Conservation (phyloP, 179 eudicot genomes). For the Drosera spatulata region DNA sequence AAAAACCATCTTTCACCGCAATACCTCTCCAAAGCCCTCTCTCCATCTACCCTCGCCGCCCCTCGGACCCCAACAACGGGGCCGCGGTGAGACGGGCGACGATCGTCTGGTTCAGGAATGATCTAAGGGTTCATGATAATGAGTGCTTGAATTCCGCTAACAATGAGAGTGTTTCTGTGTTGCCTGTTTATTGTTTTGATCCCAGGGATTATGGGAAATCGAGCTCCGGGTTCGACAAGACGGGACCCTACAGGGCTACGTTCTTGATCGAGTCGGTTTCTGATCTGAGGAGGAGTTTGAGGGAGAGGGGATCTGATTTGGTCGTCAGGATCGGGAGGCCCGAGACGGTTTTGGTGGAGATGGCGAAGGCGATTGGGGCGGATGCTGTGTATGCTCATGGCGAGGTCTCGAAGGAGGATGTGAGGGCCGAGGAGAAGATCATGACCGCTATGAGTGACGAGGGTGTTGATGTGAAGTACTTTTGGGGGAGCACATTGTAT, state of each 20-base stretch:
- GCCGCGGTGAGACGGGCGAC: constrained; percentile 54
- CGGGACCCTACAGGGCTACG: constrained; percentile 74
- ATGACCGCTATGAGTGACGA: constrained; percentile 71
- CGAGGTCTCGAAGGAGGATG: constrained; percentile 78
- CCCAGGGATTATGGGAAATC: constrained; percentile 81
- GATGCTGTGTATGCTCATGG: constrained; percentile 70
- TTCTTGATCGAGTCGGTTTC: constrained; percentile 67
- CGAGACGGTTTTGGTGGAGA: constrained; percentile 57
- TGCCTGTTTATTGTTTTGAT: constrained; percentile 86
- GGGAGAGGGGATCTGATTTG: constrained; percentile 73
- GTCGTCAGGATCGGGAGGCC: constrained; percentile 80
- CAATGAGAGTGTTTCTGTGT: constrained; percentile 63
- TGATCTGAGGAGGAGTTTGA: constrained; percentile 57
- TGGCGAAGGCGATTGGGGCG: constrained; percentile 73
- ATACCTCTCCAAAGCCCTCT: constrained; percentile 63
- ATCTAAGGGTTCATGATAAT: constrained; percentile 76
- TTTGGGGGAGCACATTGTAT: constrained; percentile 94
- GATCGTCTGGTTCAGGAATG: constrained; percentile 84
- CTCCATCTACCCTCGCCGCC: constrained; percentile 49
- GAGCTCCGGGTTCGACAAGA: constrained; percentile 77
- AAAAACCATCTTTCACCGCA: constrained; percentile 45
- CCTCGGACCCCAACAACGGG: constrained; percentile 63
- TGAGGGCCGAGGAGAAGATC: constrained; percentile 61
- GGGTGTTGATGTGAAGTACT: constrained; percentile 84
- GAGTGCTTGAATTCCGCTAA: constrained; percentile 62